These are phyloP conservation scores for Poa annua DNA, from an alignment of 176 grass and related monocot species.

Conservation along the genomic window DNA sequence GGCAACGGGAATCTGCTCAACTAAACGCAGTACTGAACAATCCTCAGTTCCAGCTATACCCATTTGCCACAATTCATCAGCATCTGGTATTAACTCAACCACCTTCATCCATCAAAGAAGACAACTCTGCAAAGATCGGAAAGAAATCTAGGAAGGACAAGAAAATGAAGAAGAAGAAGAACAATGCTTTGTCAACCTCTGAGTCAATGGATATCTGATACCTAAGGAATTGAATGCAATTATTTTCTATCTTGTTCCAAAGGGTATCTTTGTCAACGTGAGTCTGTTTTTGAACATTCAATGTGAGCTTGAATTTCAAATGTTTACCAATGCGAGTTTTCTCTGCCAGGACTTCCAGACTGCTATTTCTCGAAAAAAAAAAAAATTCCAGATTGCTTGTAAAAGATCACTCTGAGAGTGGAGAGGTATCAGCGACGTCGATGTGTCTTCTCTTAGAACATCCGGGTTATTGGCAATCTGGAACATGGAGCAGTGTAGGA, in stretches of 20 bases:
- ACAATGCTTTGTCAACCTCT: conserved; percentile 15
- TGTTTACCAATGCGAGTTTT: not conserved
- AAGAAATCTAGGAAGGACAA: conserved; percentile 48
- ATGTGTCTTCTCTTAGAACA: too few relatives aligned
- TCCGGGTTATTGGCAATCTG: too few relatives aligned
- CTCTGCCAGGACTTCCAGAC: not conserved
- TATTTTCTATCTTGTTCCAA: not conserved
- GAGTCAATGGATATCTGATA: conserved; percentile 41
- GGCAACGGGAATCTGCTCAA: conserved; percentile 57
- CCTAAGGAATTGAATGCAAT: not conserved
- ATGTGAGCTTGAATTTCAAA: conserved; percentile 3
- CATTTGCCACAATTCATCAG: conserved; percentile 61
- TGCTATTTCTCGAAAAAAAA: not conserved
- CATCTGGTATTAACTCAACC: conserved; percentile 60
- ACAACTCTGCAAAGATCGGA: not conserved
- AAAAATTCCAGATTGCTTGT: not conserved
- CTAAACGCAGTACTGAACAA: conserved; percentile 56
- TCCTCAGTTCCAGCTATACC: conserved; percentile 50
- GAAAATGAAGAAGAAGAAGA: conserved; percentile 48
- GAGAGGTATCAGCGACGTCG: too few relatives aligned
- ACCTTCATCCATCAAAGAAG: conserved; percentile 39
- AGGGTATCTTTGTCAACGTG: not conserved
- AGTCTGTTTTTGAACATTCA: too few relatives aligned
- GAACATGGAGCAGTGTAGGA: too few relatives aligned
- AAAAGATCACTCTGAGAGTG: not conserved